Conservation (phyloP, 1,284 basidiomycete genomes). For the Singerocomus rubriflavus region DNA sequence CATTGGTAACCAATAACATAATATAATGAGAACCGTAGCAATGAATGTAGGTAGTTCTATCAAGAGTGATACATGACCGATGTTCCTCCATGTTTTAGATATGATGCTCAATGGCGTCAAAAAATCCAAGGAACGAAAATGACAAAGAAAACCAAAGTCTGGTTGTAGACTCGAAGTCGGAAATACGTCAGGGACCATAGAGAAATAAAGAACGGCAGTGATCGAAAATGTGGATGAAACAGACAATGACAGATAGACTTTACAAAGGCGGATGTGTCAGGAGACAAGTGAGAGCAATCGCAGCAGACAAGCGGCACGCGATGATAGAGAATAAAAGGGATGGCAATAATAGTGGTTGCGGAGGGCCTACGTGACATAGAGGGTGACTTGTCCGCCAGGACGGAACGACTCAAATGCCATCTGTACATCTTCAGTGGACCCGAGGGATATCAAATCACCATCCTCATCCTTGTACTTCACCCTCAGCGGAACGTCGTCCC, state of each 20-base stretch:
- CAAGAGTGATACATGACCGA: conserved; percentile 36
- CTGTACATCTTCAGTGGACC: conserved; percentile 85
- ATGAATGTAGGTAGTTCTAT: conserved; percentile 37
- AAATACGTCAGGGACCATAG: conserved; percentile 20
- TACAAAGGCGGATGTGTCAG: conserved; percentile 17
- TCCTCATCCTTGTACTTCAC: conserved; percentile 91
- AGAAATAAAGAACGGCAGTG: conserved; percentile 8
- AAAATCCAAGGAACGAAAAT: conserved; percentile 17
- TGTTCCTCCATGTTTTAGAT: conserved; percentile 37
- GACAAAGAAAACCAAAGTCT: conserved; percentile 13
- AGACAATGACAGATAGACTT: conserved; percentile 13
- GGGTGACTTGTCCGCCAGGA: conserved; percentile 70
- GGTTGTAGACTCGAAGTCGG: neutral
- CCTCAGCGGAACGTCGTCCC: conserved; percentile 72
- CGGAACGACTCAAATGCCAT: conserved; percentile 83
- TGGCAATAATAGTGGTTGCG: conserved; percentile 4
- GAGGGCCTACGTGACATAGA: conserved; percentile 60
- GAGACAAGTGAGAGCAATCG: conserved; percentile 20
- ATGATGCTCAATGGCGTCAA: conserved; percentile 18
- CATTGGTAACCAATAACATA: conserved; percentile 25
- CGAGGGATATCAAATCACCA: conserved; percentile 83
- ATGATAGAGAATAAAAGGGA: conserved; percentile 5
- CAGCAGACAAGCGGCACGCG: conserved; percentile 2
- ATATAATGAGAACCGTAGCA: conserved; percentile 32
- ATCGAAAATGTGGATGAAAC: conserved; percentile 23